phyloP scores from a whole-genome alignment of 306 rosid species.

The Abrus pulchellus region DNA sequence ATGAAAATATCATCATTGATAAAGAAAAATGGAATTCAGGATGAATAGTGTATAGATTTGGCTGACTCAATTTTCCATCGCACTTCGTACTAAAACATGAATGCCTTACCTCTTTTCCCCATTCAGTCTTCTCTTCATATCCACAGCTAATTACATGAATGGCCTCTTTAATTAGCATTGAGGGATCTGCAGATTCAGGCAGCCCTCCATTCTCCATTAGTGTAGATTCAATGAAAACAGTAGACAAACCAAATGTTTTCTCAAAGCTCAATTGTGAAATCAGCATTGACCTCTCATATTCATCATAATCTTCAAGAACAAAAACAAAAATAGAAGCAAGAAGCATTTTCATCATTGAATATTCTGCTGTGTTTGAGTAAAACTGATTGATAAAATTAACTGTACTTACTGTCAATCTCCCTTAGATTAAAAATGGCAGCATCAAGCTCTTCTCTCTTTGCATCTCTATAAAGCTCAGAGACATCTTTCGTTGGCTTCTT shows the following conservation, averaged over 20 bases:
- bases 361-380: slow-evolving; percentile 26
- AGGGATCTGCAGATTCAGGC: slow-evolving; percentile 79
- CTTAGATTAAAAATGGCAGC: slow-evolving; percentile 95
- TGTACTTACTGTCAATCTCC: slow-evolving; percentile 85
- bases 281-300: slow-evolving; percentile 95
- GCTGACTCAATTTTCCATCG: slow-evolving; percentile 11
- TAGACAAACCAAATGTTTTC: slow-evolving; percentile 93
- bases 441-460: slow-evolving; percentile 92
- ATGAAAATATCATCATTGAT: neutral
- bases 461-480: slow-evolving; percentile 79
- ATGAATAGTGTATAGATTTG: neutral
- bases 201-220: slow-evolving; percentile 97
- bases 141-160: slow-evolving; percentile 97
- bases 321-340: slow-evolving; percentile 25
- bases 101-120: slow-evolving; percentile 95
- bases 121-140: slow-evolving; percentile 95
- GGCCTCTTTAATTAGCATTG: slow-evolving; percentile 91
- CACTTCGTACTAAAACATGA: slow-evolving; percentile 23
- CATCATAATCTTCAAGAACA: slow-evolving; percentile 81
- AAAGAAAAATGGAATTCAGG: neutral
- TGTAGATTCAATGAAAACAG: slow-evolving; percentile 96
- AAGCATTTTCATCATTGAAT: slow-evolving; percentile 41
- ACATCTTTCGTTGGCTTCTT: slow-evolving; percentile 81
- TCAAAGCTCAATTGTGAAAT: slow-evolving; percentile 96
- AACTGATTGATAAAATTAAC: slow-evolving; percentile 25